Evolutionary conservation across 225 moss, liverwort and hornwort genomes (phyloP), one percentile per base, ranked within the genome.

Genomic region (Antitrichia curtipendula): DNA sequence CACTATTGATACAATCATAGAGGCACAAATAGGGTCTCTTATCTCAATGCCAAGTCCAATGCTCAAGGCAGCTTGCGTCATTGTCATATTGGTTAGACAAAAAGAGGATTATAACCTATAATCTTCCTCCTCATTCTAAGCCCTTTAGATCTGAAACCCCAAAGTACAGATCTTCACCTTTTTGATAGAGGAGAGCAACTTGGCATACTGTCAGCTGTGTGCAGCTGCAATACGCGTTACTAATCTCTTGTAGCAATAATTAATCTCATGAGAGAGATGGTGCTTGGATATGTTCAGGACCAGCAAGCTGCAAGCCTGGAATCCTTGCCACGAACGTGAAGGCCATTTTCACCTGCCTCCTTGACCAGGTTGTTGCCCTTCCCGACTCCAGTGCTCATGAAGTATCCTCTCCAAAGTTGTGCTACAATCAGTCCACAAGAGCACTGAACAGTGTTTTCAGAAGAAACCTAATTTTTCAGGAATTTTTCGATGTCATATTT

Each of bases 291-390:
- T n/a, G n/a, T n/a, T n/a, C n/a, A n/a, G n/a, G n/a, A 92, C 63
- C 97, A 95, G 94, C 95, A 88, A 70, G 32, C 96, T 32, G 93
- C n/a, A n/a, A n/a, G n/a, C n/a, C n/a, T n/a, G n/a, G 95, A 68
- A 93, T 95, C 65, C 95, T 99, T 34, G 94, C 97, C 74, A 95
- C 97, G 70, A 96, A 96, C 81, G 95, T 97, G 90, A 92, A 93
- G 89, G 94, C 95, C 66, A 94, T 97, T 86, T 99, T 99, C 87
- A 94, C 93, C 57, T 95, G 96, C 89, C 91, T 99, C 86, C 96
- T 99, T 47, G 95, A 97, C 86, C 97, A 99, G 96, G 98, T 95
- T 78, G 40, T 72, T 56, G 50, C 81, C 58, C 59, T 87, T 84
- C 41, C 49, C 69, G 70, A 27, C 88, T 87, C 82, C 75, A 21